Conservation (phyloP, 306 rosid species). For the Pterocarpus santalinus region DNA sequence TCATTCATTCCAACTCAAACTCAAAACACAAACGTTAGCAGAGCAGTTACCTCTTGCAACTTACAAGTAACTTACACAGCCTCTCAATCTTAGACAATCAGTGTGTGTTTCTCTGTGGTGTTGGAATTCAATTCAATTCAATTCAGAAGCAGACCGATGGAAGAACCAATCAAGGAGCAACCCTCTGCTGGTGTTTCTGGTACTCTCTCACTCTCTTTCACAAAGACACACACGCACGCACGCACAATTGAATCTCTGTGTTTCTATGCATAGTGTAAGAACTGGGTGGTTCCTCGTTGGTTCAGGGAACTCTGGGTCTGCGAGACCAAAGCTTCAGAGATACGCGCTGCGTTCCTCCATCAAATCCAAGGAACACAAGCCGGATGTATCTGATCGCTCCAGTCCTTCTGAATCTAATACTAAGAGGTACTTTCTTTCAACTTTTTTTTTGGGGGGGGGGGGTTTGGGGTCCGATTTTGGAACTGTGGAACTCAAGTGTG, state of each 20-base stretch:
- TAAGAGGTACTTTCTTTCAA: slow-evolving; percentile 56
- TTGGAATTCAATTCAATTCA: not conserved
- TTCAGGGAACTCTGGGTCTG: slow-evolving; percentile 59
- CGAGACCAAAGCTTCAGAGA: slow-evolving; percentile 60
- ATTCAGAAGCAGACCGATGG: slow-evolving; percentile 6
- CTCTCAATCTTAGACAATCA: not conserved
- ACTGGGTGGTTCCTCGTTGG: slow-evolving; percentile 31
- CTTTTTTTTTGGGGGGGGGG: not conserved
- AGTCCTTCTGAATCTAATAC: slow-evolving; percentile 61
- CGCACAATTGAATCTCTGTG: not conserved
- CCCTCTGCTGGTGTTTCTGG: slow-evolving; percentile 54
- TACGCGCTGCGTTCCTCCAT: slow-evolving; percentile 71
- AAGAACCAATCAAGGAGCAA: slow-evolving; percentile 55
- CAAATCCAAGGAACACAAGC: slow-evolving; percentile 62
- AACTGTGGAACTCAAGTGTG: not conserved
- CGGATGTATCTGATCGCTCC: slow-evolving; percentile 49
- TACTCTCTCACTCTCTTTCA: not conserved
- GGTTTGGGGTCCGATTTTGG: not conserved
- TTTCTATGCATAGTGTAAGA: not conserved
- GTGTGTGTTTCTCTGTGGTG: not conserved
- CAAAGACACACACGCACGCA: not conserved
- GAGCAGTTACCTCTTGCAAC: slow-evolving; percentile 21
- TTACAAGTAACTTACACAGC: not conserved
- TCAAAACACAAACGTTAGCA: not conserved
- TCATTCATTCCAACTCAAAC: not conserved